Conservation (phyloP, 352 stramenopile genomes). For the Phytophthora brassicae region DNA sequence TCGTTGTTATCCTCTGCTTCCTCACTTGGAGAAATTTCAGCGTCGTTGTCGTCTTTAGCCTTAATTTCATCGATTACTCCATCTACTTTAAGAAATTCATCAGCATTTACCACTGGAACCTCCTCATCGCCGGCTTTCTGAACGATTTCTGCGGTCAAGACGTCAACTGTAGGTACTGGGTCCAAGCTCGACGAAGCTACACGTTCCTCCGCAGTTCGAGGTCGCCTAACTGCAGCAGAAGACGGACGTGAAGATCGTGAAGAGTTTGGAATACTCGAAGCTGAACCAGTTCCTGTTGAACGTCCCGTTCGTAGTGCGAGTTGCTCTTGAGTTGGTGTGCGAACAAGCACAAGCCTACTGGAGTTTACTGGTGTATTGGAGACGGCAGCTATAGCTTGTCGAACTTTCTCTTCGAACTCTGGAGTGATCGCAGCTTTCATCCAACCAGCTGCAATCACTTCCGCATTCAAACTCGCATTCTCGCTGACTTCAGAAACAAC, state of each 20-base stretch:
- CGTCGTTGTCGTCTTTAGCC: not conserved
- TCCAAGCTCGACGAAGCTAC: constrained; percentile 11
- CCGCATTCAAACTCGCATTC: not conserved
- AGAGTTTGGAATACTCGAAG: constrained; percentile 8
- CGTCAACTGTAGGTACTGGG: not conserved
- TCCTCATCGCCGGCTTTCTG: not conserved
- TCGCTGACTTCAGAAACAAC: constrained; percentile 1
- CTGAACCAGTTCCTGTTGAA: not conserved
- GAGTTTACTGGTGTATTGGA: constrained; percentile 49
- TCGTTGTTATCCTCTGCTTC: not conserved
- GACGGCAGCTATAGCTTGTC: constrained; percentile 44
- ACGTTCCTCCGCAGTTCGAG: constrained; percentile 13
- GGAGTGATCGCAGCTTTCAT: constrained; percentile 29
- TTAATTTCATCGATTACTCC: not conserved
- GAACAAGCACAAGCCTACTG: constrained; percentile 45
- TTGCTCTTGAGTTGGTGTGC: constrained; percentile 37
- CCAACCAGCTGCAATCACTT: too few relatives aligned
- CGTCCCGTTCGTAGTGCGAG: constrained; percentile 9
- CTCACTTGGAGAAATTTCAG: not conserved
- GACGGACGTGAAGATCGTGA: constrained; percentile 21
- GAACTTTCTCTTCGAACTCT: constrained; percentile 60
- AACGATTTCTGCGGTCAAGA: not conserved
- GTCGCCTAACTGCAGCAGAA: constrained; percentile 6
- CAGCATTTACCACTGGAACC: not conserved
- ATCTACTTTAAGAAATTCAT: not conserved